phyloP scores from a whole-genome alignment of 2,329 filamentous ascomycete species.

The Thielaviopsis populi region DNA sequence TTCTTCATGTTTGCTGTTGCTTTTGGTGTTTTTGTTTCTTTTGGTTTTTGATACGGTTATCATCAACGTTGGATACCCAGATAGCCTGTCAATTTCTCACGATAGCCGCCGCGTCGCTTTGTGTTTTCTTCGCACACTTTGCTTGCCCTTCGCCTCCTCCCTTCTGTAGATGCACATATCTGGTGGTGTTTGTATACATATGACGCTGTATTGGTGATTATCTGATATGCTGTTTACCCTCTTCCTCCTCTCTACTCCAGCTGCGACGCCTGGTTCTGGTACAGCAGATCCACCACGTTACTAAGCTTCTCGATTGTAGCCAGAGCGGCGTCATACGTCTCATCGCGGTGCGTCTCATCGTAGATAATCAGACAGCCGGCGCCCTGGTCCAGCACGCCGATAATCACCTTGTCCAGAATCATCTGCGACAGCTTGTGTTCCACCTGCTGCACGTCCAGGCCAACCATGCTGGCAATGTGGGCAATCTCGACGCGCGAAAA shows the following conservation, averaged over 20 bases:
- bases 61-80: conserved; percentile 1
- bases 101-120: background rate
- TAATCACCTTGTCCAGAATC: conserved; percentile 98
- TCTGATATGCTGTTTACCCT: background rate
- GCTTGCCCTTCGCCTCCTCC: background rate
- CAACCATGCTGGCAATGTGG: conserved; percentile 95
- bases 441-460: conserved; percentile 87
- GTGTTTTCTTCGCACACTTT: background rate
- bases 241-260: conserved; percentile 50
- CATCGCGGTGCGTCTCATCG: conserved; percentile 85
- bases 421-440: conserved; percentile 98
- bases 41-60: background rate
- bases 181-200: background rate
- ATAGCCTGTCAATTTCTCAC: conserved; percentile 5
- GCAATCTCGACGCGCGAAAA: conserved; percentile 94
- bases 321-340: conserved; percentile 85
- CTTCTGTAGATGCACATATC: background rate
- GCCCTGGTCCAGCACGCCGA: conserved; percentile 91
- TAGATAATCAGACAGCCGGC: conserved; percentile 95
- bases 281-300: conserved; percentile 92
- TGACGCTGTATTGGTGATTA: conserved; percentile 13
- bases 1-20: background rate
- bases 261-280: conserved; percentile 92
- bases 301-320: conserved; percentile 94
- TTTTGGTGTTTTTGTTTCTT: conserved; percentile 7